Percentiles rank a stretch among this genome's conserved stretches.
phyloP scores from a whole-genome alignment of 2,329 filamentous ascomycete species.

The Arthrobotrys megalospora region DNA sequence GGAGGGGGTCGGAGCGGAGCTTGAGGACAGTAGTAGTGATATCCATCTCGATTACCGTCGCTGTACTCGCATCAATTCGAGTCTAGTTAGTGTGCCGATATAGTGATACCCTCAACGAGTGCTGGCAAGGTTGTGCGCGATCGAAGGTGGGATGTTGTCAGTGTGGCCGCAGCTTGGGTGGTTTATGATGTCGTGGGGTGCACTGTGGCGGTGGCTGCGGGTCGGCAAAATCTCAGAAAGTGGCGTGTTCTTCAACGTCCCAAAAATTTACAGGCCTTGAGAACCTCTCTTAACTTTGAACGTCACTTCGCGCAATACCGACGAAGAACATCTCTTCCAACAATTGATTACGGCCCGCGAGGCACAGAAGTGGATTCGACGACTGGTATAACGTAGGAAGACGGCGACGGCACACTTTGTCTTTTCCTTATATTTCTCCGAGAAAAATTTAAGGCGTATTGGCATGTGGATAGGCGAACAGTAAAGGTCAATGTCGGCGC shows the following conservation, averaged over 20 bases:
- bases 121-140: constrained; percentile 20
- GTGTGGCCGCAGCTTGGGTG: constrained; percentile 25
- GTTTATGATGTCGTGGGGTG: constrained; percentile 44
- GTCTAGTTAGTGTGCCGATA: not conserved
- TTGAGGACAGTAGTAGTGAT: constrained; percentile 87
- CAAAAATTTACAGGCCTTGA: constrained; percentile 31
- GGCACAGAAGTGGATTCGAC: constrained; percentile 1
- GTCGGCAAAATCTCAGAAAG: constrained; percentile 52
- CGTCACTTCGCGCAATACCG: not conserved
- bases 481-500: constrained; percentile 48
- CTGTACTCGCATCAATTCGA: not conserved
- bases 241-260: constrained; percentile 49
- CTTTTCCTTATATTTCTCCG: not conserved
- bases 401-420: not conserved
- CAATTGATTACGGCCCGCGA: not conserved
- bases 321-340: not conserved
- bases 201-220: constrained; percentile 44
- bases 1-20: constrained; percentile 84
- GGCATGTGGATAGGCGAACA: constrained; percentile 24
- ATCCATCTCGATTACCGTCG: constrained; percentile 76
- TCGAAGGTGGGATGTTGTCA: constrained; percentile 20
- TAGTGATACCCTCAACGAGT: not conserved
- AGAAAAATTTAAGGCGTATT: not conserved
- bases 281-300: constrained; percentile 11
- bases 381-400: constrained; percentile 11